Conservation (phyloP, 1,284 basidiomycete species). For the Boletus smithii region DNA sequence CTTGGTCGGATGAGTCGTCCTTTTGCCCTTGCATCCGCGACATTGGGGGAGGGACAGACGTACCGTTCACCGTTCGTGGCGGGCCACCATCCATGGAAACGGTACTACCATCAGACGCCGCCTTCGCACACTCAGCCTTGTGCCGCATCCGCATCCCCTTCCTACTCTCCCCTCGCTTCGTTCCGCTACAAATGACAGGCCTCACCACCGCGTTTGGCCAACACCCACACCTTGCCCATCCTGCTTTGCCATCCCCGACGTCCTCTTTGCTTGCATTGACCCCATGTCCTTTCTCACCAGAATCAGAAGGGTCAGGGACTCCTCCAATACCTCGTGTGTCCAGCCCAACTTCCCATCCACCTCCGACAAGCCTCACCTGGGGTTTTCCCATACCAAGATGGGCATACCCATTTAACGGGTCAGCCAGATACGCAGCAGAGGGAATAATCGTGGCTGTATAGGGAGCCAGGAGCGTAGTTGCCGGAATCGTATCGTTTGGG, state of each 20-base stretch:
- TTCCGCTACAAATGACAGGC: slow-evolving; percentile 60
- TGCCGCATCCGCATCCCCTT: slow-evolving; percentile 18
- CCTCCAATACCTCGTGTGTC: slow-evolving; percentile 82
- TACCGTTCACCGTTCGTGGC: slow-evolving; percentile 11
- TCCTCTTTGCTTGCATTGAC: slow-evolving; percentile 4
- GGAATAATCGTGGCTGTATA: slow-evolving; percentile 59
- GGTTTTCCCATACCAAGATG: slow-evolving; percentile 71
- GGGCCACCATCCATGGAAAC: not conserved
- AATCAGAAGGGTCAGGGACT: slow-evolving; percentile 10
- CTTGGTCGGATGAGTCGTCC: slow-evolving; percentile 21
- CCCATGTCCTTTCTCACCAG: slow-evolving; percentile 3
- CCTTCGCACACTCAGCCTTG: slow-evolving; percentile 18
- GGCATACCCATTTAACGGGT: slow-evolving; percentile 68
- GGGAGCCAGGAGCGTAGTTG: slow-evolving; percentile 50
- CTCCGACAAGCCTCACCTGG: slow-evolving; percentile 78
- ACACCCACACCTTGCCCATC: slow-evolving; percentile 84
- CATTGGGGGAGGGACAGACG: slow-evolving; percentile 8
- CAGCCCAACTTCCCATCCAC: slow-evolving; percentile 77
- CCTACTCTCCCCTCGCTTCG: slow-evolving; percentile 15
- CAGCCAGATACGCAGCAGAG: slow-evolving; percentile 57
- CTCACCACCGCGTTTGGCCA: slow-evolving; percentile 86
- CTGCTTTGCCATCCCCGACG: slow-evolving; percentile 40
- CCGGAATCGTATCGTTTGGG: slow-evolving; percentile 49
- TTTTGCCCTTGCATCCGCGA: slow-evolving; percentile 14
- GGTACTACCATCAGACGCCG: slow-evolving; percentile 2